Percentiles rank a stretch among this genome's conserved stretches.
Conservation (phyloP, 1,284 basidiomycete species). For the Sanghuangporus weigelae region DNA sequence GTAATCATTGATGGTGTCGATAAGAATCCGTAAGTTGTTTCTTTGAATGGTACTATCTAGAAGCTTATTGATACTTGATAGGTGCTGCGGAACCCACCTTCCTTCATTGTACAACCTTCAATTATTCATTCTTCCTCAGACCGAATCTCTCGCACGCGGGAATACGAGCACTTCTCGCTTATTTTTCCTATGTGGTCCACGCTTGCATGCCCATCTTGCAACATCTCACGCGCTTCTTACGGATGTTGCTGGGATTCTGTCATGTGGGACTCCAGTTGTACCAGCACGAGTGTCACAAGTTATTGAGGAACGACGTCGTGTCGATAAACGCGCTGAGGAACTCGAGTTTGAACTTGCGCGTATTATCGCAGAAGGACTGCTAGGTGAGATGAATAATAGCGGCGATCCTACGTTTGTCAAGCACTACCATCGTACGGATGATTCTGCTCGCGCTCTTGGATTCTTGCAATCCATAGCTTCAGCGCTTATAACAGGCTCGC, state of each 20-base stretch:
- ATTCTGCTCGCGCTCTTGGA: conserved; percentile 51
- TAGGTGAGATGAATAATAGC: conserved; percentile 28
- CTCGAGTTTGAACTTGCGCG: conserved; percentile 64
- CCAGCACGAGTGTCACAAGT: conserved; percentile 66
- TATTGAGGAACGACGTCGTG: conserved; percentile 59
- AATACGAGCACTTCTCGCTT: conserved; percentile 62
- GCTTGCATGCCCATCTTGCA: conserved; percentile 59
- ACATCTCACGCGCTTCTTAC: conserved; percentile 52
- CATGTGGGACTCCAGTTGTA: conserved; percentile 58
- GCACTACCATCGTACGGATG: conserved; percentile 56
- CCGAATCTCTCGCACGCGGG: conserved; percentile 53
- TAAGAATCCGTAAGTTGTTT: conserved; percentile 59
- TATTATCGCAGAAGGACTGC: conserved; percentile 45
- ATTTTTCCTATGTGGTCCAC: conserved; percentile 77
- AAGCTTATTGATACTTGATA: conserved; percentile 25
- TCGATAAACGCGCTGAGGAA: conserved; percentile 57
- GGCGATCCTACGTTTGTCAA: conserved; percentile 32
- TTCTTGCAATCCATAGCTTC: conserved; percentile 56
- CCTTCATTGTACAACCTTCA: conserved; percentile 69
- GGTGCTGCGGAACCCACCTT: conserved; percentile 85
- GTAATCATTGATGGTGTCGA: conserved; percentile 80
- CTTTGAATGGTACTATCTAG: not conserved
- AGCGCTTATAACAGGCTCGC: conserved; percentile 32
- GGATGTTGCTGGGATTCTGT: conserved; percentile 53
- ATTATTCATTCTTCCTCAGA: conserved; percentile 64